Evolutionary conservation across 2,329 filamentous ascomycete species (phyloP).

Genomic region (Epichloe hybrida): DNA sequence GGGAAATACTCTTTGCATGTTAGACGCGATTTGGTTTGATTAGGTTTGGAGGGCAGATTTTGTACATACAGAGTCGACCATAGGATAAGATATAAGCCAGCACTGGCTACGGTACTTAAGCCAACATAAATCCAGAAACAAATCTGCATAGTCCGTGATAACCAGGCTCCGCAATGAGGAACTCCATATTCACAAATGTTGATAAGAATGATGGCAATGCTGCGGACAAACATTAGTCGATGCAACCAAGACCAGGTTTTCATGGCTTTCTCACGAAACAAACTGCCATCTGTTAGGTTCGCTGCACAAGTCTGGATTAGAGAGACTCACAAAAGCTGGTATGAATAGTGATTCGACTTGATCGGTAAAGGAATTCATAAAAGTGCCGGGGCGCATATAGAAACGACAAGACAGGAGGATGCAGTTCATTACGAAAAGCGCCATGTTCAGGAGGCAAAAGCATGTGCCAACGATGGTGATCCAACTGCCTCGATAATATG

Average conservation of each 20-base stretch:
- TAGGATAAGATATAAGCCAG: conserved; percentile 60
- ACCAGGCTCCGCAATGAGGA: conserved; percentile 47
- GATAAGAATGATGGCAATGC: conserved; percentile 59
- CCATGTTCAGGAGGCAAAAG: conserved; percentile 50
- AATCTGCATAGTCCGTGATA: conserved; percentile 44
- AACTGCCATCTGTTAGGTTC: conserved; percentile 16
- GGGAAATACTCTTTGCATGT: conserved; percentile 32
- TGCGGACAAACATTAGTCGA: background rate
- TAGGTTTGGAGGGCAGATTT: background rate
- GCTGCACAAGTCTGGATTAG: background rate
- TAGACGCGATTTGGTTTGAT: background rate
- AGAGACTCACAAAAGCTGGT: conserved; percentile 40
- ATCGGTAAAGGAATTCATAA: conserved; percentile 58
- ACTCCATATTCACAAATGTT: conserved; percentile 68
- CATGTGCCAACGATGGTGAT: conserved; percentile 44
- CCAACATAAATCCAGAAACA: conserved; percentile 64
- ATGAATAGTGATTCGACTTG: conserved; percentile 69
- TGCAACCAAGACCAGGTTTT: background rate
- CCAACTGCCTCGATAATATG: conserved; percentile 28
- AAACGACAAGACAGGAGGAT: conserved; percentile 55
- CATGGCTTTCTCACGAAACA: conserved; percentile 26
- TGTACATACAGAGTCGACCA: conserved; percentile 43
- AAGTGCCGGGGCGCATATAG: conserved; percentile 53
- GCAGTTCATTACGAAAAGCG: conserved; percentile 50
- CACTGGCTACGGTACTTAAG: conserved; percentile 52